Evolutionary conservation across 2,329 filamentous ascomycete genomes (phyloP).

Genomic region (Cadophora sp.): DNA sequence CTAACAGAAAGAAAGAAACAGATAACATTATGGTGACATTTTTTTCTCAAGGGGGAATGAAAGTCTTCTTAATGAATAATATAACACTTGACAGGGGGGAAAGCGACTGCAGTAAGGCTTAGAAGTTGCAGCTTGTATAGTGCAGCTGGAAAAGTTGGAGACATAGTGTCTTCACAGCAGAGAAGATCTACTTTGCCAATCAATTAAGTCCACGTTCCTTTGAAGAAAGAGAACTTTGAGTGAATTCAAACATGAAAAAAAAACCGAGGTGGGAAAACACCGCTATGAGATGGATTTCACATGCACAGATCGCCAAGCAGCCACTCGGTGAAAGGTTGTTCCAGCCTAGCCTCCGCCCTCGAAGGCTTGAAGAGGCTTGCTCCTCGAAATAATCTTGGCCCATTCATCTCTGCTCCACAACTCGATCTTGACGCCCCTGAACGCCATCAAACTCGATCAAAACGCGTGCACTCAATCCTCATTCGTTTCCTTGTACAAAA

Average conservation of each 20-base stretch:
- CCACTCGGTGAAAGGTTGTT: slow-evolving; percentile 4
- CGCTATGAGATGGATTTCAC: background rate
- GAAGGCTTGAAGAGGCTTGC: slow-evolving; percentile 15
- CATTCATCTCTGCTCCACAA: background rate
- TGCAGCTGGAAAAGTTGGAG: background rate
- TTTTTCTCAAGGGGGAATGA: too few relatives aligned
- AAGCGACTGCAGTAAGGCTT: too few relatives aligned
- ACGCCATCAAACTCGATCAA: background rate
- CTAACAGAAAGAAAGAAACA: background rate
- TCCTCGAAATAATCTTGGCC: slow-evolving; percentile 12
- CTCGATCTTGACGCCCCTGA: background rate
- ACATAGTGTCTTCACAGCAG: background rate
- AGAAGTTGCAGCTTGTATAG: background rate
- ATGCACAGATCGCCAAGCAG: background rate
- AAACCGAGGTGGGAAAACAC: background rate
- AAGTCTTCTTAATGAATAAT: too few relatives aligned
- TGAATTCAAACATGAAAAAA: background rate
- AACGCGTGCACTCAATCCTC: slow-evolving; percentile 3
- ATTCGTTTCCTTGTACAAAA: slow-evolving; percentile 24
- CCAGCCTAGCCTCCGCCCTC: background rate
- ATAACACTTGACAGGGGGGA: too few relatives aligned
- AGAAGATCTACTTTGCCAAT: background rate
- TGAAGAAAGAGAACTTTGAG: background rate
- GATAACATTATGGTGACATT: too few relatives aligned
- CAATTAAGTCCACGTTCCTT: too few relatives aligned